Conservation (phyloP, 2,329 filamentous ascomycete species). For the Esteya vermicola region DNA sequence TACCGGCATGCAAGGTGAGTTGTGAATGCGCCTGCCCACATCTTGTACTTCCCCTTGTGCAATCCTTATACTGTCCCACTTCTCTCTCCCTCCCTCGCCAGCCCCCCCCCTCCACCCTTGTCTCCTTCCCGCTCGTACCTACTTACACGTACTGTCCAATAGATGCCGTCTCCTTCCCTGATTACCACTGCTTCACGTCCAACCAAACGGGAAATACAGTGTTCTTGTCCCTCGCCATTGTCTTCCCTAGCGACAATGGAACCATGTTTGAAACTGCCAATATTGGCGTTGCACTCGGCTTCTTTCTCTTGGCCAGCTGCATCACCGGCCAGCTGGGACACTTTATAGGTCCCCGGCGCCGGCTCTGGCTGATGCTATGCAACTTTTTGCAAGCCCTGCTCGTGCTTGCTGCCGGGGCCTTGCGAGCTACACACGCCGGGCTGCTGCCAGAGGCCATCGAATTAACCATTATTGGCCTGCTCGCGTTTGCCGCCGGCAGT, state of each 20-base stretch:
- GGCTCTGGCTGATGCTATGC: slow-evolving; percentile 38
- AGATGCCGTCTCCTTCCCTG: slow-evolving; percentile 45
- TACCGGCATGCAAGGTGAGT: slow-evolving; percentile 33
- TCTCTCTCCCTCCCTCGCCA: too few species aligned
- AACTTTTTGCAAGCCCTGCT: slow-evolving; percentile 39
- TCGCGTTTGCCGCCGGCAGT: slow-evolving; percentile 41
- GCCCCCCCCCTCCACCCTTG: too few species aligned
- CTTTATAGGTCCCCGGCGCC: slow-evolving; percentile 30
- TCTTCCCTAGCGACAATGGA: slow-evolving; percentile 30
- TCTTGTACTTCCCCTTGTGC: not conserved
- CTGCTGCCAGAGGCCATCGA: slow-evolving; percentile 21
- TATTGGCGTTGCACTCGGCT: slow-evolving; percentile 37
- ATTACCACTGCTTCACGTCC: slow-evolving; percentile 48
- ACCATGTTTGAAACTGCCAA: slow-evolving; percentile 37
- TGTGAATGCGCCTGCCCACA: not conserved
- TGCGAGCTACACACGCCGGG: slow-evolving; percentile 29
- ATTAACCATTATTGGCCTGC: slow-evolving; percentile 30
- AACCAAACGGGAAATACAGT: slow-evolving; percentile 55
- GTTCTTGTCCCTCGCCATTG: slow-evolving; percentile 38
- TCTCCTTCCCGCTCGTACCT: not conserved
- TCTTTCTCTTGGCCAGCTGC: slow-evolving; percentile 41
- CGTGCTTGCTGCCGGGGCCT: slow-evolving; percentile 35
- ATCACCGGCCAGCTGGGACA: slow-evolving; percentile 43
- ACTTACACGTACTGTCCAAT: too few species aligned
- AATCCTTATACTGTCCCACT: not conserved